Evolutionary conservation across 768 basidiomycete genomes (phyloP).

Genomic region (Leccinum barrowsii): DNA sequence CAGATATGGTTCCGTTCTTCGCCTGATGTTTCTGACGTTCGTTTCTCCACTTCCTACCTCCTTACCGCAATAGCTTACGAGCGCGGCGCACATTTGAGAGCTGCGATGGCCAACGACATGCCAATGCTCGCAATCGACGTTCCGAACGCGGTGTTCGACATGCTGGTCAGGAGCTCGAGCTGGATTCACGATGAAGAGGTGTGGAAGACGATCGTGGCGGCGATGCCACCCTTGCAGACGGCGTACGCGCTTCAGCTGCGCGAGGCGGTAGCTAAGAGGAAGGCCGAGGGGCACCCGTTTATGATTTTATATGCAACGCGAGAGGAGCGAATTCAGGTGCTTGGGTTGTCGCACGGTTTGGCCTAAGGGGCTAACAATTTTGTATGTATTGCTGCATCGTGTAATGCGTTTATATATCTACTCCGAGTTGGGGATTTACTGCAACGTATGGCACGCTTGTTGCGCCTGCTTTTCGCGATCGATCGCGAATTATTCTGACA

Average conservation of each 20-base stretch:
- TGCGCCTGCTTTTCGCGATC: constrained; percentile 12
- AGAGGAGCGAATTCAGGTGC: constrained; percentile 66
- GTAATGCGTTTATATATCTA: background rate
- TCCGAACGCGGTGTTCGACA: constrained; percentile 54
- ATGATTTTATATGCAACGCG: constrained; percentile 62
- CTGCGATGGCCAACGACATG: constrained; percentile 54
- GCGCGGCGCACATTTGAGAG: constrained; percentile 52
- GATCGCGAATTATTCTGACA: constrained; percentile 9
- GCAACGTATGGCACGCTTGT: no score
- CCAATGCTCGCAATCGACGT: constrained; percentile 76
- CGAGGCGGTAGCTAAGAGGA: constrained; percentile 60
- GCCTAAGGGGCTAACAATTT: background rate
- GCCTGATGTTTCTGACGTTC: background rate
- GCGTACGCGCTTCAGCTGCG: constrained; percentile 67
- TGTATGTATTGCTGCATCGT: background rate
- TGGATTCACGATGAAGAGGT: constrained; percentile 78
- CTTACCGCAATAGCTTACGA: constrained; percentile 52
- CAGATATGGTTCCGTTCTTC: background rate
- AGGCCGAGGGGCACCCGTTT: constrained; percentile 59
- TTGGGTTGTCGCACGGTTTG: constrained; percentile 35
- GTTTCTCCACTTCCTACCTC: background rate
- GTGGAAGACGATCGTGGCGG: constrained; percentile 57
- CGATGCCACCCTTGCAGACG: constrained; percentile 54
- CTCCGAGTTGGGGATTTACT: no score
- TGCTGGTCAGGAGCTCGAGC: constrained; percentile 49